A percentile compares a stretch with the other conserved stretches of the same genome.
Evolutionary conservation across 108 stramenopile genomes (phyloP).

Genomic region (Fistulifera solaris): DNA sequence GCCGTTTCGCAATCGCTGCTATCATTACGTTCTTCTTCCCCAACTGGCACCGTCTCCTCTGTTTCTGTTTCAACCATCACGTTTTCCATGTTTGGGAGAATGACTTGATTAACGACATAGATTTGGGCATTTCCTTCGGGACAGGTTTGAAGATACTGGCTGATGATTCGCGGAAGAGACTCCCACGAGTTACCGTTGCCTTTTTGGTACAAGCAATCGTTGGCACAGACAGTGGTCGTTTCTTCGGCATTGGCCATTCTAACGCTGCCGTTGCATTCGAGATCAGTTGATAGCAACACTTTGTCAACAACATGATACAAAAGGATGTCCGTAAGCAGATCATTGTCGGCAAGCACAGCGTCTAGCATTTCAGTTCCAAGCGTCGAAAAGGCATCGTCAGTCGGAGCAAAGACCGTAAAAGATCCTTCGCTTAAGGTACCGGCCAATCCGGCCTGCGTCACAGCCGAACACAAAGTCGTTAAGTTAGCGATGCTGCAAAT

Average conservation of each 20-base stretch:
- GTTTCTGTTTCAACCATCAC: conserved; percentile 9
- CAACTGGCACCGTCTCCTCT: background rate
- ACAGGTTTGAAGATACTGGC: no score
- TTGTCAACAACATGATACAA: conserved; percentile 19
- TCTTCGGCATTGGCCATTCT: conserved; percentile 21
- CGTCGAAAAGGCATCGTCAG: conserved; percentile 25
- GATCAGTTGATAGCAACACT: conserved; percentile 1
- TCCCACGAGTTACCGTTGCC: conserved; percentile 13
- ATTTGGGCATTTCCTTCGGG: no score
- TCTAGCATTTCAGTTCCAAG: background rate
- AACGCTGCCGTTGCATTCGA: conserved; percentile 12
- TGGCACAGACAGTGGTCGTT: conserved; percentile 11
- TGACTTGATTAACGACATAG: no score
- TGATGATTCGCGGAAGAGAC: no score
- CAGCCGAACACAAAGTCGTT: conserved; percentile 22
- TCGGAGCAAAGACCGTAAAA: conserved; percentile 24
- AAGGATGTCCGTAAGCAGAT: conserved; percentile 9
- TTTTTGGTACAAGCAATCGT: conserved; percentile 10
- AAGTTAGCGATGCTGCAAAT: conserved; percentile 11
- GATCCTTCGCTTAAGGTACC: conserved; percentile 10
- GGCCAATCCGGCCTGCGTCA: conserved; percentile 19
- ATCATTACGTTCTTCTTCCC: background rate
- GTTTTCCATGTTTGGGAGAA: no score
- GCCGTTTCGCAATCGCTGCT: no score
- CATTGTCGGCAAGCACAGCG: conserved; percentile 1